Conservation (phyloP, 177 flowering plant species). For the Vitis hybrid region DNA sequence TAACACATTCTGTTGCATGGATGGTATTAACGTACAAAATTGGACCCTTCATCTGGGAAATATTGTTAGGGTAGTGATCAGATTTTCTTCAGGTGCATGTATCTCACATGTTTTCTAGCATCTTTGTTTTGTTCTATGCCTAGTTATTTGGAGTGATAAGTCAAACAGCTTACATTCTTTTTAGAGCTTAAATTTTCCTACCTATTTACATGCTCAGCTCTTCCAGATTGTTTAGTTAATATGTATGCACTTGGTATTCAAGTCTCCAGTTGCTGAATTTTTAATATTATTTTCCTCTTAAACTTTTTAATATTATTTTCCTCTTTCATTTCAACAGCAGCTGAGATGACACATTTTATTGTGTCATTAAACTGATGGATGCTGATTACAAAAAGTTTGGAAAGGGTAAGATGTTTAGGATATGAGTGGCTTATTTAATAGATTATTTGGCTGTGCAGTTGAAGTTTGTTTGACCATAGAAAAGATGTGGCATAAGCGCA, state of each 20-base stretch:
- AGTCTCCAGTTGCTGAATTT: background rate
- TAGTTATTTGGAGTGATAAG: background rate
- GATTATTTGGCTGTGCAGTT: background rate
- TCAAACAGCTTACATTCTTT: background rate
- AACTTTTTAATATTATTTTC: background rate
- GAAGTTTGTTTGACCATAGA: background rate
- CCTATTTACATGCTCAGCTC: background rate
- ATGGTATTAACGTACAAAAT: background rate
- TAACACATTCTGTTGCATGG: background rate
- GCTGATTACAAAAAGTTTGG: constrained; percentile 20
- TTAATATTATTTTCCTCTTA: background rate
- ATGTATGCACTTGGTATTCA: background rate
- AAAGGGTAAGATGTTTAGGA: constrained; percentile 10
- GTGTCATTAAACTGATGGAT: constrained; percentile 2
- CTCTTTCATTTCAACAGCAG: background rate
- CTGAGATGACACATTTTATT: background rate
- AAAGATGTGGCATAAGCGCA: background rate
- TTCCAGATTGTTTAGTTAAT: background rate
- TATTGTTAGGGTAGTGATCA: background rate
- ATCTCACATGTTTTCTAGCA: background rate
- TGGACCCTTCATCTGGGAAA: background rate
- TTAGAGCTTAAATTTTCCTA: background rate
- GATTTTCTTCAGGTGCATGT: background rate
- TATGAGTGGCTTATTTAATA: background rate
- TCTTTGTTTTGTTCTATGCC: background rate